Percentiles rank a stretch among this genome's conserved stretches.
These are phyloP conservation scores for Metroxylon sagu DNA, from an alignment of 176 grass and related monocot species.

Conservation along the genomic window DNA sequence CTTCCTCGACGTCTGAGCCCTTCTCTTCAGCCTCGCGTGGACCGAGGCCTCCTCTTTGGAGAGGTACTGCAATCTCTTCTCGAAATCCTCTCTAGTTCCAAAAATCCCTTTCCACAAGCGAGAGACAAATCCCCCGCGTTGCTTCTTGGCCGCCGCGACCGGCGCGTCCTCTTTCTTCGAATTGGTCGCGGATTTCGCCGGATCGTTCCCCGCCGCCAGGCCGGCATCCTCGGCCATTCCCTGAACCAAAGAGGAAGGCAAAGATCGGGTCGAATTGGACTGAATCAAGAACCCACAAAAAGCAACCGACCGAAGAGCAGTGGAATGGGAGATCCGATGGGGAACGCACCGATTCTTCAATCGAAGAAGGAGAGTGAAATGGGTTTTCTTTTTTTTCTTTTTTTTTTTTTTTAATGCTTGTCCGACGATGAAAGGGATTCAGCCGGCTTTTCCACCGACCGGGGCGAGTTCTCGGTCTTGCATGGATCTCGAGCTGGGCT, in stretches of 20 bases:
- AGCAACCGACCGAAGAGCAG: no score
- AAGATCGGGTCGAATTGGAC: not conserved
- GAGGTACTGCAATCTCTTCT: constrained; percentile 76
- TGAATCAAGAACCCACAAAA: no score
- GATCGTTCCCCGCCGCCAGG: constrained; percentile 19
- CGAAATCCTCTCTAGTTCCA: constrained; percentile 52
- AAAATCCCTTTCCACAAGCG: constrained; percentile 80
- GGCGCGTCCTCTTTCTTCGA: not conserved
- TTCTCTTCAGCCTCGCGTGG: constrained; percentile 46
- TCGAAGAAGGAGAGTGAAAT: not conserved
- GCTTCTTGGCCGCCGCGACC: not conserved
- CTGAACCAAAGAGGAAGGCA: not conserved
- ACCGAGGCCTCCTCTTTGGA: constrained; percentile 75
- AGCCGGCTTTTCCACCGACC: no score
- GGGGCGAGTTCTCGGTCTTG: no score
- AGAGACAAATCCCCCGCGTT: constrained; percentile 29
- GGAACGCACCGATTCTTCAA: not conserved
- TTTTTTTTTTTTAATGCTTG: no score
- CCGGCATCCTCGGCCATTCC: constrained; percentile 44
- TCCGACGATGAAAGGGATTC: no score
- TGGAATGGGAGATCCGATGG: no score
- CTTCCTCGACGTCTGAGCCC: constrained; percentile 51
- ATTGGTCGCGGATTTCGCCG: constrained; percentile 17
- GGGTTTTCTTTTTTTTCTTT: no score
- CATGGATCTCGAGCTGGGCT: no score